These are phyloP conservation scores for Aspergillus amoenus DNA, from an alignment of 2,329 filamentous ascomycete species.

Conservation along the genomic window DNA sequence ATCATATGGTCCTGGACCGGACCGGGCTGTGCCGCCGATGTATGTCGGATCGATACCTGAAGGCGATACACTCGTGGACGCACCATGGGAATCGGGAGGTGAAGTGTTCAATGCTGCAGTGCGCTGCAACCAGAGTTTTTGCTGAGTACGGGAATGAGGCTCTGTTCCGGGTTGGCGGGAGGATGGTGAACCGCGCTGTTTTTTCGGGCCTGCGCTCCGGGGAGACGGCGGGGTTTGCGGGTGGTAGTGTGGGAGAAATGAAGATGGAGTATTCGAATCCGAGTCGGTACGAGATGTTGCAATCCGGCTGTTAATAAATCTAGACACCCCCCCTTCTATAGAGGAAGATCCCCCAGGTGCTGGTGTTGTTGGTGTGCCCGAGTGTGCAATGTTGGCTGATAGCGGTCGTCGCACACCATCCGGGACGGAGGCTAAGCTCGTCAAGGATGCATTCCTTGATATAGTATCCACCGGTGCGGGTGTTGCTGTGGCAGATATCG, in stretches of 20 bases:
- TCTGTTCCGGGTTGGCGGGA: conserved; percentile 37
- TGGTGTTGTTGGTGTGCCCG: conserved; percentile 30
- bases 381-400: conserved; percentile 27
- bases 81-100: conserved; percentile 40
- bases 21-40: conserved; percentile 28
- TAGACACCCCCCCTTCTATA: conserved; percentile 48
- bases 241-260: conserved; percentile 49
- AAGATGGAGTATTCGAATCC: conserved; percentile 47
- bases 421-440: conserved; percentile 35
- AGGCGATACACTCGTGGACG: conserved; percentile 30
- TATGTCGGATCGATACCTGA: conserved; percentile 38
- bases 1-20: conserved; percentile 31
- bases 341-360: conserved; percentile 46
- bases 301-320: conserved; percentile 41
- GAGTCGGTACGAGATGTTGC: conserved; percentile 40
- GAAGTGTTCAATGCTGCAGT: conserved; percentile 47
- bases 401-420: conserved; percentile 32
- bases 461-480: conserved; percentile 34
- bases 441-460: conserved; percentile 37
- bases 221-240: conserved; percentile 47
- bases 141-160: conserved; percentile 47
- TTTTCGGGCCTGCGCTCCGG: conserved; percentile 27
- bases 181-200: conserved; percentile 32
- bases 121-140: conserved; percentile 49
- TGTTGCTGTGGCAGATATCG: conserved; percentile 46